These are phyloP conservation scores for Firmiana major DNA, from an alignment of 345 rosid genomes.

Conservation along the genomic window DNA sequence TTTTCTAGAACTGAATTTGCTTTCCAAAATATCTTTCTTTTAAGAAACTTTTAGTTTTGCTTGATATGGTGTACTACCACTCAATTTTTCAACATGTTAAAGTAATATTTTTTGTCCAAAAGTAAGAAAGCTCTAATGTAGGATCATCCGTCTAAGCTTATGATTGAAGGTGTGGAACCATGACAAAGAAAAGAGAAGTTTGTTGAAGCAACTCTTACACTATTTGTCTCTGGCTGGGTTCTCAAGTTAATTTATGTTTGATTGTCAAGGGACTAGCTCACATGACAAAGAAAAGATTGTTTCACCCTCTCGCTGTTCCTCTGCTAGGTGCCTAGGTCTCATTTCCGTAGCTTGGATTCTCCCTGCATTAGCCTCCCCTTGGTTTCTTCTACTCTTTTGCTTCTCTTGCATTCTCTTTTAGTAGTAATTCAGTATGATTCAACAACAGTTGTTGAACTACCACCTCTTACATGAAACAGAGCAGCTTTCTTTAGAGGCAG, in stretches of 20 bases:
- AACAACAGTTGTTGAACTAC: not conserved
- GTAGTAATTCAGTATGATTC: not conserved
- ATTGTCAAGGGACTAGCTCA: too few relatives aligned
- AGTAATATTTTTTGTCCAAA: not conserved
- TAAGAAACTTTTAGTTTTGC: too few relatives aligned
- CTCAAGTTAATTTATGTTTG: not conserved
- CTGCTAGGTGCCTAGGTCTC: too few relatives aligned
- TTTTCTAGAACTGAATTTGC: too few relatives aligned
- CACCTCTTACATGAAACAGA: not conserved
- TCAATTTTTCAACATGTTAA: not conserved
- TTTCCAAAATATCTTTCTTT: too few relatives aligned
- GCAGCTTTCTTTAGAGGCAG: too few relatives aligned
- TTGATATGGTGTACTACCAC: too few relatives aligned
- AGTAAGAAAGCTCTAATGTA: not conserved
- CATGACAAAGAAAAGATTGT: too few relatives aligned
- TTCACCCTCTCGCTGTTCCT: too few relatives aligned
- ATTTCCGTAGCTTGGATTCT: too few relatives aligned
- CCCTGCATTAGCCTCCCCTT: not conserved
- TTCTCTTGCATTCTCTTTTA: not conserved
- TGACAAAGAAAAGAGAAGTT: constrained; percentile 73
- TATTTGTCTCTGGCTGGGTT: constrained; percentile 84
- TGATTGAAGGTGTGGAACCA: constrained; percentile 79
- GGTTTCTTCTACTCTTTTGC: not conserved
- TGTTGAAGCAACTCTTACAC: constrained; percentile 53
- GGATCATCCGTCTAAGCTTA: not conserved